Conservation (phyloP, 2,329 filamentous ascomycete species). For the Rhynchosporium agropyri region DNA sequence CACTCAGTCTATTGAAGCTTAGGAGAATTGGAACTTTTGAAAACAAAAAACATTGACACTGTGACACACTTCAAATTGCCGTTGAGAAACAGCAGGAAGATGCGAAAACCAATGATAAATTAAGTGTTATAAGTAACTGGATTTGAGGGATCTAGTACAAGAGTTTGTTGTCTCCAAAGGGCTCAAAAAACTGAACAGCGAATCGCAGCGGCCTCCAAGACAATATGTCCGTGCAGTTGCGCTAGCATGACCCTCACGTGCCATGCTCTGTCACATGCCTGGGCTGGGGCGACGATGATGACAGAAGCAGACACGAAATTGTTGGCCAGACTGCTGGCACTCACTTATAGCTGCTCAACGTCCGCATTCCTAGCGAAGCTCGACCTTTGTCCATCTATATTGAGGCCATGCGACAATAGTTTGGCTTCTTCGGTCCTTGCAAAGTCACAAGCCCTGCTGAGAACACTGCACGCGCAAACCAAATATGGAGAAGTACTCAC, state of each 20-base stretch:
- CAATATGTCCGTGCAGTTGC: background rate
- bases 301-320: conserved; percentile 10
- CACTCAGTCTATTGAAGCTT: background rate
- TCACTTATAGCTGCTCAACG: background rate
- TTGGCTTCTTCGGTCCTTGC: background rate
- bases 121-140: no score
- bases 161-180: no score
- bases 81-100: no score
- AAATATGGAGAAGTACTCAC: conserved; percentile 74
- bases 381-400: background rate
- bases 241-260: background rate
- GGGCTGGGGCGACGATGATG: background rate
- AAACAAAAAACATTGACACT: background rate
- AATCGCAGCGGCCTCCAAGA: no score
- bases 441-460: conserved; percentile 5
- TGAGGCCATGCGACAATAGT: conserved; percentile 24
- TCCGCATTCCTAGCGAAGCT: background rate
- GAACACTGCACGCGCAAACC: conserved; percentile 15
- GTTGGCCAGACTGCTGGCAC: conserved; percentile 5
- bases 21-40: background rate
- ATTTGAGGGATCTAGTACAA: no score
- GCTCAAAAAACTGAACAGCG: no score
- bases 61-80: no score
- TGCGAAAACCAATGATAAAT: no score
- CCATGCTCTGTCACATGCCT: conserved; percentile 6